phyloP scores from a whole-genome alignment of 1,284 basidiomycete genomes.

The Ustilago vetiveriae region DNA sequence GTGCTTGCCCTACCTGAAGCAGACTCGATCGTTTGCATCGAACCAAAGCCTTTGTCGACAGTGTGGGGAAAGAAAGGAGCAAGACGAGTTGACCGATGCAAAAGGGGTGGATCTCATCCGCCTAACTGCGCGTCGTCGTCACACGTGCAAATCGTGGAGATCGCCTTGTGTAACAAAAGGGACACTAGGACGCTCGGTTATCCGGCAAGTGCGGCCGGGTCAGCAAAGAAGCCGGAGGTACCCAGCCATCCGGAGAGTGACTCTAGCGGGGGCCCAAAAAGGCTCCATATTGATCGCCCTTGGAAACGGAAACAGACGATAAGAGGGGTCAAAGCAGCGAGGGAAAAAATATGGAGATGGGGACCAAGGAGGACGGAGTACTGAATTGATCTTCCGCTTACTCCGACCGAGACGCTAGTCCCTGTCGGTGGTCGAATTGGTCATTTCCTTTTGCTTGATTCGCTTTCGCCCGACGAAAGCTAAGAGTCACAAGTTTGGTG shows the following conservation, averaged over 20 bases:
- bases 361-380: not conserved
- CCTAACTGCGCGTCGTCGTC: not conserved
- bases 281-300: not conserved
- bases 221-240: not conserved
- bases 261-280: not conserved
- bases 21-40: too few relatives aligned
- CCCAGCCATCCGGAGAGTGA: not conserved
- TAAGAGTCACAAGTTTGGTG: too few relatives aligned
- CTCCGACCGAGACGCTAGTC: not conserved
- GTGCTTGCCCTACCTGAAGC: too few relatives aligned
- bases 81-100: slow-evolving; percentile 1
- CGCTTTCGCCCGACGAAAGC: too few relatives aligned
- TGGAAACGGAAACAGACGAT: not conserved
- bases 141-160: not conserved
- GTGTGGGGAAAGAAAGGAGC: not conserved
- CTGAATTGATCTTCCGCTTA: not conserved
- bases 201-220: slow-evolving; percentile 12
- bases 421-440: not conserved
- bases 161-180: too few relatives aligned
- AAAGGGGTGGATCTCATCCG: not conserved
- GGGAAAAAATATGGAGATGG: too few relatives aligned
- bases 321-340: slow-evolving; percentile 7
- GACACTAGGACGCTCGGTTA: slow-evolving; percentile 6
- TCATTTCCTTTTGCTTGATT: too few relatives aligned
- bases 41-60: too few relatives aligned